Evolutionary conservation across 768 basidiomycete species (phyloP), one percentile per base, ranked within the genome.

Genomic region (Russula sp.): DNA sequence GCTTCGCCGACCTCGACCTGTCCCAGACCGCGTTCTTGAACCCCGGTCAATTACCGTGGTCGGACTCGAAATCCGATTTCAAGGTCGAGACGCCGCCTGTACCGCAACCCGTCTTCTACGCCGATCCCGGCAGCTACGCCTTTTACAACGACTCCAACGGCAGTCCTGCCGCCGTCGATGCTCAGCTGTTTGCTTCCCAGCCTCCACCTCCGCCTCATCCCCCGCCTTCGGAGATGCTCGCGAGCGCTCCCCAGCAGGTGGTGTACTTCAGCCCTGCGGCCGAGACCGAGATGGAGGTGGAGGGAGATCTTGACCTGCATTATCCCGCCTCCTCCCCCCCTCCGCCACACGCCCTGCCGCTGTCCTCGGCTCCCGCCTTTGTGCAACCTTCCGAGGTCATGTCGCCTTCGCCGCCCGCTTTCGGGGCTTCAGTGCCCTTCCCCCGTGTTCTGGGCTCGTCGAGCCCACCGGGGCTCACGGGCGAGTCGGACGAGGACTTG

Each of bases 391-490:
- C 57, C 46, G 62, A 63, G 7, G 52, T 63, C 38, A 63, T 63
- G 62, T 52, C 58, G 10, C 62, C 62, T 13, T 63, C 61, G 5
- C 61, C 61, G 1, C 57, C 56, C n/a, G 36, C 34, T 6, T 53
- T 58, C 16, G 32, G 45, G 1, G 16, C 50, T 1, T n/a, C 57
- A 8, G 25, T 63, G 11, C 65, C 56, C 20, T 65, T 63, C 22
- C 62, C 61, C 14, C 52, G 61, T 13, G 32, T 29, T 18, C 36
- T 3, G 16, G 65, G 63, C 34, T 66, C 65, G 25, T 61, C 64
- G 51, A 65, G 63, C 47, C 65, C 65, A 29, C 65, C 65, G 6
- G 65, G 52, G 32, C 52, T 66, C n/a, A 61, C 59, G 2, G 53
- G 52, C 7, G 65, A 65, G 51, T 59, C 56, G 46, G 63, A 65